Evolutionary conservation across 75 land plant genomes (phyloP).

Genomic region (Ceratopteris richardii): DNA sequence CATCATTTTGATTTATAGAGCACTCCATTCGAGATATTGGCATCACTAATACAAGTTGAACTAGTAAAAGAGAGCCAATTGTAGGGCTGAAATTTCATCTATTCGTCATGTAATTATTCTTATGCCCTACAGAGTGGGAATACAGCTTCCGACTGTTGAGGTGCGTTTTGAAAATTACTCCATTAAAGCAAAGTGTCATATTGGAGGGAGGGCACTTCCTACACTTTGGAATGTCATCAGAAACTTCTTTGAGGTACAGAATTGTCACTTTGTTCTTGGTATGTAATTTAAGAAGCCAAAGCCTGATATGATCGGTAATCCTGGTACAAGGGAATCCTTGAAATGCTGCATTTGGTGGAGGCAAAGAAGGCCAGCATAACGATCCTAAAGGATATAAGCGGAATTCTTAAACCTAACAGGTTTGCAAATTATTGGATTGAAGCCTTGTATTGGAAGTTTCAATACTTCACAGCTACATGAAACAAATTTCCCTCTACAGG

Average conservation of each 20-base stretch:
- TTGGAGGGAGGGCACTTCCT: constrained; percentile 71
- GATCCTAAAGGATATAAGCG: constrained; percentile 61
- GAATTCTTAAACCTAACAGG: constrained; percentile 73
- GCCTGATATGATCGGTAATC: neutral
- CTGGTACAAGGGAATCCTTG: constrained; percentile 18
- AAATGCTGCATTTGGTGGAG: constrained; percentile 34
- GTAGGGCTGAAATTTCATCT: no score
- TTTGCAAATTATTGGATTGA: neutral
- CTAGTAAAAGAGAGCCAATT: no score
- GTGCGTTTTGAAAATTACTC: constrained; percentile 67
- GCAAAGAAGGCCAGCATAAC: constrained; percentile 50
- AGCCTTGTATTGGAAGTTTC: neutral
- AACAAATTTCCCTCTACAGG: constrained; percentile 23
- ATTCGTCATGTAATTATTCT: no score
- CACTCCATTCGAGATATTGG: no score
- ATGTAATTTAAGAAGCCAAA: neutral
- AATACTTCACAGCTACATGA: neutral
- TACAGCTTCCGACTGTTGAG: constrained; percentile 69
- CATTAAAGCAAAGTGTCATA: constrained; percentile 57
- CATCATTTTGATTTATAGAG: no score
- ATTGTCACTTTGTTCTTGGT: neutral
- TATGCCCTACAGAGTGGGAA: constrained; percentile 88
- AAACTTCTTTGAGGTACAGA: constrained; percentile 37
- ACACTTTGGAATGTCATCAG: constrained; percentile 52
- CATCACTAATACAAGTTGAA: no score